Percentiles rank a stretch among this genome's conserved stretches.
Evolutionary conservation across 1,139 yeast genomes (phyloP).

Genomic region (Scheffersomyces insectosa): DNA sequence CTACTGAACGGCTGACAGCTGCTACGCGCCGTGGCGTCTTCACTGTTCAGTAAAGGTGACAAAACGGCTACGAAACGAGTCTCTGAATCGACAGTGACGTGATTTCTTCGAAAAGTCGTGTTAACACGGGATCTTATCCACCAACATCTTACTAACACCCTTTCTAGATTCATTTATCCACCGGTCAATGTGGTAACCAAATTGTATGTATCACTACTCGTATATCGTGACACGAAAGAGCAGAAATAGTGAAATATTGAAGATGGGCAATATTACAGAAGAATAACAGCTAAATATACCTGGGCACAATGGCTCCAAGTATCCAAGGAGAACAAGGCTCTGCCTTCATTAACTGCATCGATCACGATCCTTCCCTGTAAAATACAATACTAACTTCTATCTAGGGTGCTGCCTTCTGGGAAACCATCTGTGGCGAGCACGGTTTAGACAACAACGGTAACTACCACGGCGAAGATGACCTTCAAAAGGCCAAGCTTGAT

Average conservation of each 20-base stretch:
- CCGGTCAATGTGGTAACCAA: conserved; percentile 99
- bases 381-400: conserved; percentile 24
- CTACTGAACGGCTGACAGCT: too few relatives aligned
- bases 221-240: background rate
- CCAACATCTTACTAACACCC: conserved; percentile 21
- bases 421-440: conserved; percentile 95
- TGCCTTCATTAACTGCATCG: background rate
- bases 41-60: too few relatives aligned
- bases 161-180: conserved; percentile 82
- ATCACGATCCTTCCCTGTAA: background rate
- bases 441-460: conserved; percentile 86
- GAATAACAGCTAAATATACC: too few relatives aligned
- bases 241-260: too few relatives aligned
- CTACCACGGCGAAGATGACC: conserved; percentile 66
- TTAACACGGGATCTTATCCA: background rate
- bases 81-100: too few relatives aligned
- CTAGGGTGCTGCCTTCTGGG: conserved; percentile 96
- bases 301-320: too few relatives aligned
- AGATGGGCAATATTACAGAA: too few relatives aligned
- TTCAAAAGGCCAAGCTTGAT: conserved; percentile 59
- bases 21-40: too few relatives aligned
- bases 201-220: conserved; percentile 54
- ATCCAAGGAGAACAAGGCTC: too few relatives aligned
- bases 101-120: too few relatives aligned
- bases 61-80: too few relatives aligned